Evolutionary conservation across 2,329 filamentous ascomycete genomes (phyloP).

Genomic region (Chrysoporthe cubensis): DNA sequence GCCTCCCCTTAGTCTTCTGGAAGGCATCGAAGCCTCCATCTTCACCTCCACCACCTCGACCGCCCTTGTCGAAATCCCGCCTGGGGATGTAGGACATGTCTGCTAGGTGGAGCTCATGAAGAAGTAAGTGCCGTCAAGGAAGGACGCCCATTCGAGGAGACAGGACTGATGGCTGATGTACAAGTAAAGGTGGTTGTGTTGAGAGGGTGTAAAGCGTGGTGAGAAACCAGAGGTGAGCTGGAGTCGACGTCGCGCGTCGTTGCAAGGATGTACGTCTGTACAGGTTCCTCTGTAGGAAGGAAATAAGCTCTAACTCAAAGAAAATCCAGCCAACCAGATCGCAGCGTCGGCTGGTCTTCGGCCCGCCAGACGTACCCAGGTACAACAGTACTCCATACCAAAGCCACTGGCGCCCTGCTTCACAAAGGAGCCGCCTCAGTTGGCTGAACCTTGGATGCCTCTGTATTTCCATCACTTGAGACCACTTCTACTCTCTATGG

Average conservation of each 20-base stretch:
- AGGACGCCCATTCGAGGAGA: neutral
- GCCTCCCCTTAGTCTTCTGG: conserved; percentile 52
- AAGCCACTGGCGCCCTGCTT: neutral
- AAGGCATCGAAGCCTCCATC: conserved; percentile 28
- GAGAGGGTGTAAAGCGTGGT: neutral
- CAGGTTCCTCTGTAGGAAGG: neutral
- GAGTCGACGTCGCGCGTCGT: conserved; percentile 1
- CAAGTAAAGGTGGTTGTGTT: neutral
- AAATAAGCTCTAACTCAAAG: neutral
- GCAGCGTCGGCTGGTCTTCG: neutral
- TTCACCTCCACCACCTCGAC: conserved; percentile 34
- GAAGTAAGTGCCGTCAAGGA: neutral
- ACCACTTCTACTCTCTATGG: neutral
- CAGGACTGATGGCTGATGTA: neutral
- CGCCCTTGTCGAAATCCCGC: conserved; percentile 46
- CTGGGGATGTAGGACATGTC: conserved; percentile 60
- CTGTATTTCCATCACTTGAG: neutral
- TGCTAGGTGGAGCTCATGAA: conserved; percentile 20
- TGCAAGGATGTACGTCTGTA: neutral
- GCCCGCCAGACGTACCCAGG: conserved; percentile 10
- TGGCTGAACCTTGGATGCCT: neutral
- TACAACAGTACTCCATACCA: neutral
- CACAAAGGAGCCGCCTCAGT: neutral
- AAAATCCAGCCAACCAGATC: neutral
- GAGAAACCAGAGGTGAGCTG: neutral